Evolutionary conservation across 1,139 yeast genomes (phyloP), one percentile per base, ranked within the genome.

Genomic region (Pneumocystis murina): DNA sequence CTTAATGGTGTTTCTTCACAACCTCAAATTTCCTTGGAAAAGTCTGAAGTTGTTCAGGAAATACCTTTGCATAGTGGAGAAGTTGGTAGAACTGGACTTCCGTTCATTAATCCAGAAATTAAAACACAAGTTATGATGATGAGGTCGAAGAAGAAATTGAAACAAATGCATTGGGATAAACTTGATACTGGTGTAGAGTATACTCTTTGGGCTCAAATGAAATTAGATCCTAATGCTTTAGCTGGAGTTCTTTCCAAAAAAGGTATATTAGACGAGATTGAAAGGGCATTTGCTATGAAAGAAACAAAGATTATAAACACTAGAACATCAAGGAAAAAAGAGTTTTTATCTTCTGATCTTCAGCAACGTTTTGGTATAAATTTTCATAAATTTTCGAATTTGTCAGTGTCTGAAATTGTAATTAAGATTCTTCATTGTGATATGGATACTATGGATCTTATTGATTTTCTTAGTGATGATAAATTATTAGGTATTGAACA

Each of bases 131-230:
- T 61, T 17, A 59, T 38, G 48, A 68, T 69, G 8, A 66, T 70
- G 39, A 77, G 85, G 63, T 87, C 94, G 3, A 80, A 80, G 64
- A 76, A 81, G 20, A 85, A 84, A 68, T 78, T 92, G 70, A 92
- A 91, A 73, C 97, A 91, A 71, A 85, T 92, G 79, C 98, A 92
- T 72, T 92, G 97, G 97, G 96, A 91, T 69, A 87, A 83, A 71
- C 78, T 92, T 60, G 71, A 69, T 20, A 78, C 79, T 61, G 71
- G 76, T 43, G 84, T 88, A 60, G 82, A 84, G 59, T 80, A 84
- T 59, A 91, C 97, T 0, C 82, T 92, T 63, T 92, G 98, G 98
- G 79, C 79, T n/a, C 82, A 80, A 55, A 76, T 79, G 38, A 79
- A 79, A 61, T 76, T 75, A 63, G 83, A 78, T 12, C 66, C 67